Percentiles rank a stretch among this genome's conserved stretches.
These are phyloP conservation scores for Trichosporon sp. DNA, from an alignment of 1,284 basidiomycete species.

Conservation along the genomic window DNA sequence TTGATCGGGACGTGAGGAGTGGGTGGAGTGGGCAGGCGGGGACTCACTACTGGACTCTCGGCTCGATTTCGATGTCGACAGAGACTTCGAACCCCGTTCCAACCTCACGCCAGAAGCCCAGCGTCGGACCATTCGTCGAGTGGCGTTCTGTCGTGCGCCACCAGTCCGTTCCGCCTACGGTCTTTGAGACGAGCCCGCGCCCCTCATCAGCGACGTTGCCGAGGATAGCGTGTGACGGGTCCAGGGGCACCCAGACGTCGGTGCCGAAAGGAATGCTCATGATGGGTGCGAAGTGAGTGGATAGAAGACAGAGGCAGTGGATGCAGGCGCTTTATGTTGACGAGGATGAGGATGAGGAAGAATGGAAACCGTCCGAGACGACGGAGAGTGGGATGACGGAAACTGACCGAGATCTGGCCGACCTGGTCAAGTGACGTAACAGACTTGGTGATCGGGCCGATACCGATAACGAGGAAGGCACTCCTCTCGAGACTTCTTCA, in stretches of 20 bases:
- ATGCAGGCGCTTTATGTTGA: not conserved
- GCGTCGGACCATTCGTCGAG: conserved; percentile 33
- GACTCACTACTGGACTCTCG: conserved; percentile 35
- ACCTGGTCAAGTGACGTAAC: not conserved
- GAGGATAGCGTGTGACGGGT: conserved; percentile 1
- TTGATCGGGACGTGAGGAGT: too few relatives aligned
- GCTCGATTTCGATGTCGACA: conserved; percentile 33
- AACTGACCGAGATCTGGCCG: not conserved
- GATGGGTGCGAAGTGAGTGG: not conserved
- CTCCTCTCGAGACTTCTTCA: not conserved
- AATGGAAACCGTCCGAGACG: not conserved
- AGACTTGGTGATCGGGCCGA: not conserved
- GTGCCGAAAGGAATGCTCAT: conserved; percentile 24
- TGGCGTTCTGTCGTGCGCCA: conserved; percentile 40
- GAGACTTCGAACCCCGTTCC: conserved; percentile 36
- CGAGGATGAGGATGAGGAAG: not conserved
- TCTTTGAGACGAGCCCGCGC: conserved; percentile 13
- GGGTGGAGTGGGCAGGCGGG: too few relatives aligned
- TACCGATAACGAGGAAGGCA: not conserved
- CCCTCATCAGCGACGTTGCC: conserved; percentile 22
- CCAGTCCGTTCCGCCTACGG: conserved; percentile 39
- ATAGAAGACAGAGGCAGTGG: not conserved
- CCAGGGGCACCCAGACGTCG: conserved; percentile 24
- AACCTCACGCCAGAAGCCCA: conserved; percentile 31
- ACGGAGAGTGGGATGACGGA: not conserved